Conservation (phyloP, 176 grass and related monocot genomes). For the Thinopyrum elongatum region DNA sequence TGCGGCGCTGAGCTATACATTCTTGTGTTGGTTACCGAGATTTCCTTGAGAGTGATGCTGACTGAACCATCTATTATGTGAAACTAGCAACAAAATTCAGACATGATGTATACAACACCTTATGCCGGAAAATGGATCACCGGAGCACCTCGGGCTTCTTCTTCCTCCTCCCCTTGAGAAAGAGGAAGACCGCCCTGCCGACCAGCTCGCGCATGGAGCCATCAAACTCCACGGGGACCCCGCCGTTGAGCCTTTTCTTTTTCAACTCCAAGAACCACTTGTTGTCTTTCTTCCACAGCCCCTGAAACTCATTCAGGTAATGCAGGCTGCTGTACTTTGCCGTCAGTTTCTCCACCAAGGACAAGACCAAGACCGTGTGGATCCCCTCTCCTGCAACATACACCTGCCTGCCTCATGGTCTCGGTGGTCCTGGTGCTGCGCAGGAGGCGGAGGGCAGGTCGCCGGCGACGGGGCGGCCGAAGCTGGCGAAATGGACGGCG, state of each 20-base stretch:
- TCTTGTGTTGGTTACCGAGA: background rate
- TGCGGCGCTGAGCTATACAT: background rate
- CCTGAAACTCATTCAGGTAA: constrained; percentile 64
- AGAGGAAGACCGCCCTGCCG: constrained; percentile 58
- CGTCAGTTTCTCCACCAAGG: constrained; percentile 20
- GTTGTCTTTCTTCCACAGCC: background rate
- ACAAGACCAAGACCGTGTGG: too few relatives aligned
- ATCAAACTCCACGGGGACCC: constrained; percentile 73
- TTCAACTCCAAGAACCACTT: constrained; percentile 67
- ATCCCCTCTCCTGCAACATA: too few relatives aligned
- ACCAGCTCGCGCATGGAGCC: constrained; percentile 71
- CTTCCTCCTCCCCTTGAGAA: constrained; percentile 56
- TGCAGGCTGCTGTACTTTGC: constrained; percentile 25
- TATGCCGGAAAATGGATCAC: constrained; percentile 27
- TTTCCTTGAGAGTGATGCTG: background rate
- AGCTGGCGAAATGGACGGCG: too few relatives aligned
- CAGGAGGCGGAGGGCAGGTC: too few relatives aligned
- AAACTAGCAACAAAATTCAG: constrained; percentile 20
- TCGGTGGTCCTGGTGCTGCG: too few relatives aligned
- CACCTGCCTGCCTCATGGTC: too few relatives aligned
- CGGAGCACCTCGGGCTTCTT: constrained; percentile 27
- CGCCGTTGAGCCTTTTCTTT: constrained; percentile 62
- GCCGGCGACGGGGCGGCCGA: too few relatives aligned
- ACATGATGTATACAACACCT: constrained; percentile 2
- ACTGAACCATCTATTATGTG: background rate